A percentile compares a stretch with the other conserved stretches of the same genome.
Evolutionary conservation across 768 basidiomycete genomes (phyloP).

Genomic region (Kwoniella sp.): DNA sequence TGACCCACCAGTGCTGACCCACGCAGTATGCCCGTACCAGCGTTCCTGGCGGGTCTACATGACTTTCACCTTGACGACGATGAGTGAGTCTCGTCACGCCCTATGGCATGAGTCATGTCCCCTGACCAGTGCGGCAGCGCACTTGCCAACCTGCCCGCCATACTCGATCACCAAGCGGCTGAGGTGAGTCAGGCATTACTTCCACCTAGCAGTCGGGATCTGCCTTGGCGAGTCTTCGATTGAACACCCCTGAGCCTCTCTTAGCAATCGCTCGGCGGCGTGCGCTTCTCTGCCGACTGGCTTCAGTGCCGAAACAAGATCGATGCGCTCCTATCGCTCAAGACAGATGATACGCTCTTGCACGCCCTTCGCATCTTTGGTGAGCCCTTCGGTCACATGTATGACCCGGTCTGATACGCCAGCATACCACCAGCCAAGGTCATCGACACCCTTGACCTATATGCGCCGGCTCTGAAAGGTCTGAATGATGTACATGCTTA

Average conservation of each 20-base stretch:
- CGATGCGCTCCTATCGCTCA: constrained; percentile 10
- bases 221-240: too few relatives aligned
- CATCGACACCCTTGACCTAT: constrained; percentile 35
- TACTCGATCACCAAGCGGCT: constrained; percentile 30
- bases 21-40: too few relatives aligned
- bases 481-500: constrained; percentile 35
- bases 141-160: constrained; percentile 20
- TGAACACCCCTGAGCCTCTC: too few relatives aligned
- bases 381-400: constrained; percentile 3
- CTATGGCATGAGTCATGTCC: background rate
- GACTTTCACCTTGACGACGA: constrained; percentile 18
- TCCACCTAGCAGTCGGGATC: too few relatives aligned
- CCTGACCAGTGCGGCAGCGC: background rate
- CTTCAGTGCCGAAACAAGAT: constrained; percentile 18
- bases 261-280: constrained; percentile 20
- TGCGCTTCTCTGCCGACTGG: constrained; percentile 26
- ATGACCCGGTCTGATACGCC: background rate
- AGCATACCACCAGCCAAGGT: constrained; percentile 23
- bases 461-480: constrained; percentile 34
- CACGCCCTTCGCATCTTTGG: constrained; percentile 29
- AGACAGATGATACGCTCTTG: constrained; percentile 12
- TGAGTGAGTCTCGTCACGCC: constrained; percentile 15
- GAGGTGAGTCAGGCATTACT: constrained; percentile 17
- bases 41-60: constrained; percentile 10
- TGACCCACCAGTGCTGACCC: too few relatives aligned